Evolutionary conservation across 1,284 basidiomycete species (phyloP).

Genomic region (Rugosomyces carneus): DNA sequence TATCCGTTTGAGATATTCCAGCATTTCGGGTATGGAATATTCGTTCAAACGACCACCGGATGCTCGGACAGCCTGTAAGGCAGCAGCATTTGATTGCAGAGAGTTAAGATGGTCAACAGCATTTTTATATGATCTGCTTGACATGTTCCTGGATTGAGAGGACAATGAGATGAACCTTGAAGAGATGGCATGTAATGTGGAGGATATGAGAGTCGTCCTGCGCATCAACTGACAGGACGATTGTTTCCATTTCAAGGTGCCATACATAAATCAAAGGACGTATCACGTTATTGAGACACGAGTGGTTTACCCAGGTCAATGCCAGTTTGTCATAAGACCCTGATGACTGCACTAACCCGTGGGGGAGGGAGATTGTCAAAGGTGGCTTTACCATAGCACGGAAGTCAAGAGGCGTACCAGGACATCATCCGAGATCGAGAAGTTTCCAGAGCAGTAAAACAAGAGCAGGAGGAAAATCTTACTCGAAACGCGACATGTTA

Average conservation of each 20-base stretch:
- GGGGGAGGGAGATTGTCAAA: constrained; percentile 65
- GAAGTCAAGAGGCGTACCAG: constrained; percentile 16
- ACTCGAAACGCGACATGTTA: constrained; percentile 56
- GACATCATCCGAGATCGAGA: constrained; percentile 27
- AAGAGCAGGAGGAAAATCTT: constrained; percentile 18
- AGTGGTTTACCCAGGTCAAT: no score
- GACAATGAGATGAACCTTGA: constrained; percentile 13
- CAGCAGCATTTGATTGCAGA: constrained; percentile 91
- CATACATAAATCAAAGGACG: no score
- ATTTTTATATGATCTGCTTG: constrained; percentile 64
- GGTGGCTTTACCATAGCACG: constrained; percentile 37
- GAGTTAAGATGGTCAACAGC: constrained; percentile 88
- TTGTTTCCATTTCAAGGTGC: no score
- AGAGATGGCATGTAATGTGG: constrained; percentile 17
- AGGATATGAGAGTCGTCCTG: constrained; percentile 14
- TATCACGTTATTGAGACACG: no score
- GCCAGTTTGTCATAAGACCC: no score
- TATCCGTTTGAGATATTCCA: constrained; percentile 84
- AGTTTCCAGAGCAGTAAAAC: constrained; percentile 15
- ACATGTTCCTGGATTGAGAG: constrained; percentile 34
- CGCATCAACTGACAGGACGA: background rate
- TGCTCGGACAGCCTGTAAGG: constrained; percentile 79
- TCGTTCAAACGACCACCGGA: constrained; percentile 67
- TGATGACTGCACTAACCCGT: no score
- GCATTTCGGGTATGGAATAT: constrained; percentile 82